These are phyloP conservation scores for Eudorina sp. DNA, from an alignment of 139 green algal species.

Conservation along the genomic window DNA sequence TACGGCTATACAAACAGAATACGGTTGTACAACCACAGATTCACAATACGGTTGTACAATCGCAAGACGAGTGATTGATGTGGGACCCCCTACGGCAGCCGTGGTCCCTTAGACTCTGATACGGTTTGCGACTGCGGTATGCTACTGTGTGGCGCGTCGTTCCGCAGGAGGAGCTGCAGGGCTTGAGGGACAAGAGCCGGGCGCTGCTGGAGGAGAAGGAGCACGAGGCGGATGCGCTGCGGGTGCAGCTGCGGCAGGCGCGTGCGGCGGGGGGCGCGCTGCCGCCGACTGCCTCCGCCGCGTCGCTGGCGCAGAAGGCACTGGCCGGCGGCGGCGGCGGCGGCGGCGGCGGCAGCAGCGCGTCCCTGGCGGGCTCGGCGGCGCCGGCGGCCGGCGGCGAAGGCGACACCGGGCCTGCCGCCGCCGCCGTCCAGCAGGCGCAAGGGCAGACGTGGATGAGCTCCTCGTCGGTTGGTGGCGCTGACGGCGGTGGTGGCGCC, in stretches of 20 bases:
- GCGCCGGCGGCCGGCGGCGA: neutral
- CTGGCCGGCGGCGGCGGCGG: neutral
- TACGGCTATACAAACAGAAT: too few relatives aligned
- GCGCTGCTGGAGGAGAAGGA: slow-evolving; percentile 64
- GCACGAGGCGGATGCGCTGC: slow-evolving; percentile 51
- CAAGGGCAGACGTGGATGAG: too few relatives aligned
- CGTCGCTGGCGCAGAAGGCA: neutral
- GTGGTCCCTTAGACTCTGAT: too few relatives aligned
- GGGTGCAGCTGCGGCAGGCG: slow-evolving; percentile 43
- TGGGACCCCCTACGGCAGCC: too few relatives aligned
- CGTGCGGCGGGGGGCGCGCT: neutral
- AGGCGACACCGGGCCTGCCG: neutral
- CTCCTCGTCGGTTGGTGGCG: too few relatives aligned
- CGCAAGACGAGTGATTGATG: too few relatives aligned
- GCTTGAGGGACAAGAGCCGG: slow-evolving; percentile 53
- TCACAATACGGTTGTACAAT: too few relatives aligned
- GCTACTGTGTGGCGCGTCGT: neutral
- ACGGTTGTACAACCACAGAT: too few relatives aligned
- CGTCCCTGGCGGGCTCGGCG: neutral
- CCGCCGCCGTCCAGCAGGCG: neutral
- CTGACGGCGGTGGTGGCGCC: too few relatives aligned
- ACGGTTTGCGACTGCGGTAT: too few relatives aligned
- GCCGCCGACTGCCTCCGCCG: neutral
- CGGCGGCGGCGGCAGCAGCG: neutral
- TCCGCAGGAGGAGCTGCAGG: slow-evolving; percentile 43